Evolutionary conservation across 2,329 filamentous ascomycete genomes (phyloP), one percentile per base, ranked within the genome.

Genomic region (Colletotrichum sp.): DNA sequence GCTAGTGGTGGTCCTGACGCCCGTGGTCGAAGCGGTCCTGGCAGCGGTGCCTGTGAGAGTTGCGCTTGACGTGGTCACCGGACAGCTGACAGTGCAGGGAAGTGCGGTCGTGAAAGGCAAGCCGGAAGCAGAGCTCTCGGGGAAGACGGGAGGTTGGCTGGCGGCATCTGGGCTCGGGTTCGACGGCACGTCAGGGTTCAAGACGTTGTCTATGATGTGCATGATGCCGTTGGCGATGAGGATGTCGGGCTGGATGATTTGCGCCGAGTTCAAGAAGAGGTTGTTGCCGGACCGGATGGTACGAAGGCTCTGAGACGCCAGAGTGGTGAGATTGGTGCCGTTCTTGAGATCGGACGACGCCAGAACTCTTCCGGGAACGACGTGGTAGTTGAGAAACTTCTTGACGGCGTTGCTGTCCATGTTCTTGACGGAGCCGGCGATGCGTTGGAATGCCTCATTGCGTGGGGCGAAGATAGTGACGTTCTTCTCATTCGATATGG

Each of bases 221-320:
- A 91, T 82, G 65, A 92, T 89, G 52, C 91, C 91, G 79, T 92
- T 92, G 71, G 88, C 87, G 61, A 91, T 81, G 19, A 92, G 83
- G 36, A 91, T 86, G 78, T 92, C 89, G 1, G 87, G 84, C 75
- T 86, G 83, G n/a, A 89, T 82, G 28, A 92, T 84, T 79, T 88
- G 86, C 5, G 90, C 90, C n/a, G 86, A 85, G 84, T 91, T 90
- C 78, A 90, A 82, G 77, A 85, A 90, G 80, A 87, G 89, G 77
- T 86, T 85, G 68, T 86, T 85, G 28, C 85, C 86, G 8, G 83
- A 80, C 63, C 85, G 83, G 15, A 84, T 82, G 19, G 89, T 80
- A 27, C 80, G 82, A 28, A 90, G 79, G 27, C 25, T 61, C n/a
- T 75, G 71, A 30, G 89, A 86, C 71, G 89, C 84, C 2, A 90